Base-by-base conservation (phyloP, 176 grass and related monocot species). In the Oryza longistaminata region DNA sequence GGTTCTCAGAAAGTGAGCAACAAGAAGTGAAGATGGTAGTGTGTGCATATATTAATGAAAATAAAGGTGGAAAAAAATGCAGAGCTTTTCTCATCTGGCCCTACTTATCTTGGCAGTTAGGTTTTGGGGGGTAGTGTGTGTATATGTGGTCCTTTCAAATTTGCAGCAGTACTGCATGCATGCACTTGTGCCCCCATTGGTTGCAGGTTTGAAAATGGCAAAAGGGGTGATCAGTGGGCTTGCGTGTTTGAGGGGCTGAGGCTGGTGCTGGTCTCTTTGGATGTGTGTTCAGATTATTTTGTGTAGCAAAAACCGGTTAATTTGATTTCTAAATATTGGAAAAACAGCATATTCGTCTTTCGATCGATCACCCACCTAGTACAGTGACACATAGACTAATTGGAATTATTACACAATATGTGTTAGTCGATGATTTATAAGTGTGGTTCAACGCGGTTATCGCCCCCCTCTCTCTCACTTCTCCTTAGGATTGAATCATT, bases 61-160 rank as follows among this genome's bases (percentile, higher is more conserved):
- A 49, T 37, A 50, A 79, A 52, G 33, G 11, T 67, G 7, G 21
- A 9, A 24, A 62, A 61, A 77, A 64, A 72, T 73, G 25, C 3
- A 37, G 35, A 33, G 40, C 40, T 49, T 49, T 62, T 62, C n/a
- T 62, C 58, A 62, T 34, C 67, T 82, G 86, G 79, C 70, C 86
- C 70, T 46, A 48, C 24, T 70, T 14, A 62, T 66, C 44, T 68
- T 74, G 58, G 70, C 34, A 76, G 85, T 82, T 87, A 70, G 78
- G 71, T 76, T 70, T 76, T 13, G 67, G 72, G 53, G 53, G 53
- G 53, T n/a, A 58, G 50, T 45, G 70, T 45, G 70, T 75, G 11
- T 45, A 16, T 73, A 21, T 50, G 82, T 82, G 79, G 86, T 77
- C 86, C 86, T 77, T 77, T 22, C 27, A 22, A 43, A 81, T 70